Conservation (phyloP, 2,329 filamentous ascomycete species). For the Xylaria sp. region DNA sequence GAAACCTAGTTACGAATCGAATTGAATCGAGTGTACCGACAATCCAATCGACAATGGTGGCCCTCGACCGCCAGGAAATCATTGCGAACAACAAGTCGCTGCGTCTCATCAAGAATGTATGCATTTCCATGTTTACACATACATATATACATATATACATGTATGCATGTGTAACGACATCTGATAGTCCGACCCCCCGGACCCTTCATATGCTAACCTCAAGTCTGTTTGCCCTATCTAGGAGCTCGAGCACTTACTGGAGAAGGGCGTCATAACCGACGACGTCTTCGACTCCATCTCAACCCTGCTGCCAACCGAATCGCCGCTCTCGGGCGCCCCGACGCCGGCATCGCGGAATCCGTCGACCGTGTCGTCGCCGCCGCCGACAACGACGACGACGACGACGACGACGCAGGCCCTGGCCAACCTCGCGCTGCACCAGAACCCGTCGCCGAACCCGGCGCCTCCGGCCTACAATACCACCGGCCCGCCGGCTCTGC, state of each 20-base stretch:
- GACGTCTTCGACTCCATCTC: slow-evolving; percentile 80
- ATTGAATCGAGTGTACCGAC: neutral
- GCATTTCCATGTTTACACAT: too few species aligned
- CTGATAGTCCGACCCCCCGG: too few species aligned
- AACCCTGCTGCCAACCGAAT: slow-evolving; percentile 77
- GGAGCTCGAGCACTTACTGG: slow-evolving; percentile 92
- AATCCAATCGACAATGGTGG: slow-evolving; percentile 51
- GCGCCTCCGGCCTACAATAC: slow-evolving; percentile 64
- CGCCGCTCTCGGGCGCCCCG: slow-evolving; percentile 65
- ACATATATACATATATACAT: too few species aligned
- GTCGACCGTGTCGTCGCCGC: slow-evolving; percentile 49
- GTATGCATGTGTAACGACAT: too few species aligned
- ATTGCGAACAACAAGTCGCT: slow-evolving; percentile 85
- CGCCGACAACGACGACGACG: slow-evolving; percentile 37
- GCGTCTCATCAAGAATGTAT: slow-evolving; percentile 85
- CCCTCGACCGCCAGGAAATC: slow-evolving; percentile 66
- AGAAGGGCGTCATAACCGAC: slow-evolving; percentile 81
- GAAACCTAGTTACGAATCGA: neutral
- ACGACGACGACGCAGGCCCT: slow-evolving; percentile 50
- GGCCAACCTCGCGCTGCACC: slow-evolving; percentile 55
- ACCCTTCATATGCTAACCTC: neutral
- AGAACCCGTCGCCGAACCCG: slow-evolving; percentile 50
- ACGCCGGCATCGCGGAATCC: slow-evolving; percentile 52
- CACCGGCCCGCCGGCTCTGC: slow-evolving; percentile 54
- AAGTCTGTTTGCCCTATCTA: slow-evolving; percentile 52